Conservation (phyloP, 1,284 basidiomycete species). For the Bondarzewia mesenterica region DNA sequence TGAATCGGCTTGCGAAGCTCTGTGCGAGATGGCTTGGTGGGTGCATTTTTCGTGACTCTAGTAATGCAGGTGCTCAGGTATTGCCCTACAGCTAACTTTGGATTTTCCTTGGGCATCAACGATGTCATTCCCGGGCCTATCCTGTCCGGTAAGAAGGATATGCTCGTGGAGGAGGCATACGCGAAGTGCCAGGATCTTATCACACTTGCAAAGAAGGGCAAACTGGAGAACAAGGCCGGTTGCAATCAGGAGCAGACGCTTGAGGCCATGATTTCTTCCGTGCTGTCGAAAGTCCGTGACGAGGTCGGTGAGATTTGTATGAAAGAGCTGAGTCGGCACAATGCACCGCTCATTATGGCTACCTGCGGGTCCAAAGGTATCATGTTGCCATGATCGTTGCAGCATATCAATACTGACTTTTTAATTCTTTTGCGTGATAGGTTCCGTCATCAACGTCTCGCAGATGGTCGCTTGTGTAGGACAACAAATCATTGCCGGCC, state of each 20-base stretch:
- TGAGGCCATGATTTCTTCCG: slow-evolving; percentile 91
- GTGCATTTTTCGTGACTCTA: slow-evolving; percentile 15
- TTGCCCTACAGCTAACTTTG: slow-evolving; percentile 72
- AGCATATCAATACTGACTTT: not conserved
- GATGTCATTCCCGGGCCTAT: slow-evolving; percentile 95
- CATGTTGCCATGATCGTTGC: too few relatives aligned
- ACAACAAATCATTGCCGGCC: slow-evolving; percentile 97
- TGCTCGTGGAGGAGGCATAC: slow-evolving; percentile 86
- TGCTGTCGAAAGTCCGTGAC: slow-evolving; percentile 91
- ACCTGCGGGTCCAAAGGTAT: slow-evolving; percentile 99
- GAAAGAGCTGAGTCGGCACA: slow-evolving; percentile 93
- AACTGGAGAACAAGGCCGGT: slow-evolving; percentile 93
- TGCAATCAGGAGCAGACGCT: slow-evolving; percentile 97
- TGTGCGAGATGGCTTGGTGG: slow-evolving; percentile 89
- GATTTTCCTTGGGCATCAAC: slow-evolving; percentile 97
- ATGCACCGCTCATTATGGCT: slow-evolving; percentile 98
- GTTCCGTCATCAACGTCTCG: slow-evolving; percentile 98
- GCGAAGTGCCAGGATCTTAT: slow-evolving; percentile 85
- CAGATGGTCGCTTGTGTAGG: slow-evolving; percentile 99
- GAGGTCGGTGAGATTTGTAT: slow-evolving; percentile 98
- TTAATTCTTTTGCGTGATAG: slow-evolving; percentile 38
- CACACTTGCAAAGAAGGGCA: slow-evolving; percentile 83
- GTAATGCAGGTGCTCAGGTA: not conserved
- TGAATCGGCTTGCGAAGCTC: slow-evolving; percentile 95
- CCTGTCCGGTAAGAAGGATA: slow-evolving; percentile 78